phyloP scores from a whole-genome alignment of 1,139 yeast genomes.

The Debaryomycetaceae sp. region DNA sequence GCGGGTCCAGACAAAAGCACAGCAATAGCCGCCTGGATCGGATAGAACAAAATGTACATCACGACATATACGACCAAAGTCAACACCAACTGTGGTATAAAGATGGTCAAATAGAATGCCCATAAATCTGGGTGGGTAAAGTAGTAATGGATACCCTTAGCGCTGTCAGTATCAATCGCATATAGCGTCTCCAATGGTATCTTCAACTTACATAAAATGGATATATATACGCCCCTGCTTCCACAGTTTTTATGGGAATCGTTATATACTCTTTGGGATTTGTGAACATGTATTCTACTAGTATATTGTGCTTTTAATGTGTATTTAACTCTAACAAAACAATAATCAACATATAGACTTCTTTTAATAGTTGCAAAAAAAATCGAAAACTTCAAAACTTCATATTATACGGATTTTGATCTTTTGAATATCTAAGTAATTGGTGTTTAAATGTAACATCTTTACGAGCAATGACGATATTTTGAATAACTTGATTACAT shows the following conservation, averaged over 20 bases:
- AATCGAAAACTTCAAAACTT: not conserved
- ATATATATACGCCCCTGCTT: constrained; percentile 21
- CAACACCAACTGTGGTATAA: constrained; percentile 51
- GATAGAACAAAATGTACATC: constrained; percentile 41
- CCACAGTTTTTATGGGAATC: constrained; percentile 2
- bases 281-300: not conserved
- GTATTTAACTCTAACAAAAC: not conserved
- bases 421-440: no score
- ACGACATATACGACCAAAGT: constrained; percentile 38
- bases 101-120: constrained; percentile 46
- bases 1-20: constrained; percentile 52
- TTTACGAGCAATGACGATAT: no score
- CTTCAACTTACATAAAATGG: constrained; percentile 23
- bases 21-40: constrained; percentile 45
- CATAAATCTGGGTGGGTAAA: constrained; percentile 44
- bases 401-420: no score
- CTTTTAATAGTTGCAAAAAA: not conserved
- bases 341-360: not conserved
- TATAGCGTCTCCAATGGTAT: constrained; percentile 4
- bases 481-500: no score
- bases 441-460: no score
- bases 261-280: not conserved
- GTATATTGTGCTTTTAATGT: not conserved
- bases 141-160: constrained; percentile 45
- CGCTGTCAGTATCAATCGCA: constrained; percentile 2